Evolutionary conservation across 108 stramenopile species (phyloP), one percentile per base, ranked within the genome.

Genomic region (Thalassiosira profunda): DNA sequence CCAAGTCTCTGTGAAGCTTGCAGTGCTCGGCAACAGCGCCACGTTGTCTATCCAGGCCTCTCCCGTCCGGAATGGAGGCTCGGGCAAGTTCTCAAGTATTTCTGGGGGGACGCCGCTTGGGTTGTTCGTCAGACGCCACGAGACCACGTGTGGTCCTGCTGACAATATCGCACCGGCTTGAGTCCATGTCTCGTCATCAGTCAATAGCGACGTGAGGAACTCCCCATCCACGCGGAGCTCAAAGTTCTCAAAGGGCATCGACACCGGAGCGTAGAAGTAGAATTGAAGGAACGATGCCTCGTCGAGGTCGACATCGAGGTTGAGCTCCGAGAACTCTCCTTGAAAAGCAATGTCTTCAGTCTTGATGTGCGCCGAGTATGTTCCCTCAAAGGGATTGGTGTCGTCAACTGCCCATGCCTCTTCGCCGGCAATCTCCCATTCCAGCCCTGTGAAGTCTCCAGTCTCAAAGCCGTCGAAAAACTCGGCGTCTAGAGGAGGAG

Each of bases 41-140:
- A 79, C 52, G 57, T 79, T 66, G 64, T 79, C 77, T 18, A 79
- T 21, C 77, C 77, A 79, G 20, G 70, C 77, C 52, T 79, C 77
- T 3, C 70, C 77, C 54, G 67, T 30, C 31, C 68, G 25, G 26
- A 42, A 65, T 17, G 62, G 38, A 29, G 77, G 77, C 7, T 43
- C 18, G 12, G 57, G 58, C 26, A 65, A 12, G 23, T 58, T 33
- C 9, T 18, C 47, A 9, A 79, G n/a, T 6, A 71, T 29, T 35
- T 71, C 70, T 4, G 70, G 65, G 1, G 77, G 77, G 11, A 52
- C 70, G 15, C 63, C 58, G 34, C 41, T 57, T 0, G 77, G 77
- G 34, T 79, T 79, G 31, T 47, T 79, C 12, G 53, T 14, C 37
- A 66, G 60, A 15, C 64, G 56, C 77, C 77, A 79, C 4, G 77